phyloP scores from a whole-genome alignment of 2,329 filamentous ascomycete species.

The Apiospora malaysiana region DNA sequence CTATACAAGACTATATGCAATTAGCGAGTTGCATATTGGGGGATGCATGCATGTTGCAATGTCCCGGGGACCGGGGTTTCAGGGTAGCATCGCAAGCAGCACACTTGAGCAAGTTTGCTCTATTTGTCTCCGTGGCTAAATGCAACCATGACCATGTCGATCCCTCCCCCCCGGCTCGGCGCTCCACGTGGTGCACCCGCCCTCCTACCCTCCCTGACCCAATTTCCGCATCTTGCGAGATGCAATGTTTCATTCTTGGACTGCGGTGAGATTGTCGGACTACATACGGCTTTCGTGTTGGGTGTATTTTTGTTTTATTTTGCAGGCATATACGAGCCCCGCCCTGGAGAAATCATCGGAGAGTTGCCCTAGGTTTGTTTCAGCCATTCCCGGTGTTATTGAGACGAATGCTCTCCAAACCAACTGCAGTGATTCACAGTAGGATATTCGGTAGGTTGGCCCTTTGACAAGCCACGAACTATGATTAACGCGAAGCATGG shows the following conservation, averaged over 20 bases:
- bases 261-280: not conserved
- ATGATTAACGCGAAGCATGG: not conserved
- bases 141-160: not conserved
- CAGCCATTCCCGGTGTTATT: not conserved
- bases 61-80: not conserved
- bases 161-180: not conserved
- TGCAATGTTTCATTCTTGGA: not conserved
- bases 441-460: not conserved
- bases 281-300: not conserved
- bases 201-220: not conserved
- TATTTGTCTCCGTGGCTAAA: conserved; percentile 16
- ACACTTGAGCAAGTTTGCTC: conserved; percentile 25
- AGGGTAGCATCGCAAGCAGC: too few relatives aligned
- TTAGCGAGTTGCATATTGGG: not conserved
- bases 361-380: not conserved
- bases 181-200: not conserved
- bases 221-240: not conserved
- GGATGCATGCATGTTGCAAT: not conserved
- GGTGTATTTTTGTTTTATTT: too few relatives aligned
- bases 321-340: not conserved
- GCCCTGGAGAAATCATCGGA: not conserved
- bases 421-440: too few relatives aligned
- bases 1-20: not conserved
- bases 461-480: not conserved
- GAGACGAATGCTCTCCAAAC: not conserved